phyloP scores from a whole-genome alignment of 257 asterid species.

The Knoxia roxburghii region DNA sequence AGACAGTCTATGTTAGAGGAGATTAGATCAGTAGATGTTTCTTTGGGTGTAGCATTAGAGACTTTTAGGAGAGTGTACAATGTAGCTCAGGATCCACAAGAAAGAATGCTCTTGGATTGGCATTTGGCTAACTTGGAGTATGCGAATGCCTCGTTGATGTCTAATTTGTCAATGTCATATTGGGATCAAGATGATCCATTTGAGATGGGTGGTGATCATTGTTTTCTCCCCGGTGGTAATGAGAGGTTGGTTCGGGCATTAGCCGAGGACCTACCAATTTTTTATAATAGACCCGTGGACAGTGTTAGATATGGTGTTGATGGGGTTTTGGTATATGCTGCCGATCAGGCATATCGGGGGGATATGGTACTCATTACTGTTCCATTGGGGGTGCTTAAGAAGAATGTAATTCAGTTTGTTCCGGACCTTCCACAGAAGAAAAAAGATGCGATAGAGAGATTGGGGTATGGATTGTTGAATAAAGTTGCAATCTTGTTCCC shows the following conservation, averaged over 20 bases:
- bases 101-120: conserved; percentile 94
- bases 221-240: conserved; percentile 96
- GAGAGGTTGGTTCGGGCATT: conserved; percentile 77
- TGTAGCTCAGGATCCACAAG: conserved; percentile 89
- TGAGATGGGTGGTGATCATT: conserved; percentile 99
- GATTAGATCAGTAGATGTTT: conserved; percentile 68
- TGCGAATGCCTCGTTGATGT: conserved; percentile 92
- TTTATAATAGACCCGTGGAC: conserved; percentile 51
- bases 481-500: conserved; percentile 96
- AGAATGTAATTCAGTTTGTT: conserved; percentile 58
- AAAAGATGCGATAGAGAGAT: conserved; percentile 77
- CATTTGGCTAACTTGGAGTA: conserved; percentile 97
- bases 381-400: conserved; percentile 88
- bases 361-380: conserved; percentile 90
- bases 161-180: conserved; percentile 83
- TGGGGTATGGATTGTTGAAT: conserved; percentile 87
- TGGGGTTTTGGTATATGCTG: conserved; percentile 76
- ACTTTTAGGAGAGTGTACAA: conserved; percentile 72
- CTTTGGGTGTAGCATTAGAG: conserved; percentile 81
- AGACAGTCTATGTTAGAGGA: conserved; percentile 91
- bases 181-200: conserved; percentile 99
- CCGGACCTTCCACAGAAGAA: conserved; percentile 89
- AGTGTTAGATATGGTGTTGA: conserved; percentile 73
- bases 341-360: conserved; percentile 66
- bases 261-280: conserved; percentile 85